Conservation (phyloP, 345 rosid genomes). For the Salix udensis region DNA sequence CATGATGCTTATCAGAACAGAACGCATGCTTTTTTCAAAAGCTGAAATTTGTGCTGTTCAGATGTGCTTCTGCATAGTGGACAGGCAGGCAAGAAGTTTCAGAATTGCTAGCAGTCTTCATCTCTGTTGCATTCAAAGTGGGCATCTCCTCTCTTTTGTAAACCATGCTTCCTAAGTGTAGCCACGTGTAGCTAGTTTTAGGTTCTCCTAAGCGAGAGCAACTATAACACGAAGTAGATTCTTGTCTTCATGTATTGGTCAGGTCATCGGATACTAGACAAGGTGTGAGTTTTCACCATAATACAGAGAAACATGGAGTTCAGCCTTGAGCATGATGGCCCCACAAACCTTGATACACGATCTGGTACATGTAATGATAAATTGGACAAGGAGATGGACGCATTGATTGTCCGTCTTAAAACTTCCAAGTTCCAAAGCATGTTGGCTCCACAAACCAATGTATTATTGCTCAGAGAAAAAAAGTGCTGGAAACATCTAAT, state of each 20-base stretch:
- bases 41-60: neutral
- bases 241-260: neutral
- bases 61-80: neutral
- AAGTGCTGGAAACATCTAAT: no score
- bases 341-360: neutral
- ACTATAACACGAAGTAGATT: neutral
- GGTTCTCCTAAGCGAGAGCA: neutral
- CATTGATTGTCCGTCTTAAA: neutral
- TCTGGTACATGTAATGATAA: neutral
- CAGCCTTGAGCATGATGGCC: neutral
- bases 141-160: neutral
- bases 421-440: neutral
- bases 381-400: neutral
- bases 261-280: neutral
- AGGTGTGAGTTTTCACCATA: neutral
- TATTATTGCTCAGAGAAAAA: neutral
- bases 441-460: neutral
- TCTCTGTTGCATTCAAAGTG: neutral
- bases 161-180: neutral
- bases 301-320: neutral
- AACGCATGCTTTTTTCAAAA: neutral
- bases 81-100: neutral
- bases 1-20: neutral
- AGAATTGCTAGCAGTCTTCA: neutral
- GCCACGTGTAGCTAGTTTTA: neutral